Conservation (phyloP, 2,329 filamentous ascomycete genomes). For the Talaromyces atroroseus region DNA sequence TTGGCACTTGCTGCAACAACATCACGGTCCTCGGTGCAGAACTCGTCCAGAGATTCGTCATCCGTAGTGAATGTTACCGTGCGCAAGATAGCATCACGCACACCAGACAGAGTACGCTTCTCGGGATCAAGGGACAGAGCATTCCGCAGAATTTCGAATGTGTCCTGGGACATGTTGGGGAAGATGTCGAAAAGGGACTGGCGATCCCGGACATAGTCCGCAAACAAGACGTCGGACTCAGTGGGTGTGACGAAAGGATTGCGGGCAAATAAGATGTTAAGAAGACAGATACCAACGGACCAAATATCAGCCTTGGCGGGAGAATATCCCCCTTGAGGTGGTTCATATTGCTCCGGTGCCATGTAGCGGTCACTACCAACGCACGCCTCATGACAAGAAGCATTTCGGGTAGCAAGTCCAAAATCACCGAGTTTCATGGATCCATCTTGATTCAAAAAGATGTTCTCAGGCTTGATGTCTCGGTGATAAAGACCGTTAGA, state of each 20-base stretch:
- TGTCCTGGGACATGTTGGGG: constrained; percentile 97
- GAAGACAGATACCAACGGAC: constrained; percentile 92
- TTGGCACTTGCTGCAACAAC: constrained; percentile 75
- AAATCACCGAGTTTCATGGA: constrained; percentile 97
- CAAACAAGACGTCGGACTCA: constrained; percentile 83
- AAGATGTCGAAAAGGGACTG: constrained; percentile 98
- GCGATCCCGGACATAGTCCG: constrained; percentile 88
- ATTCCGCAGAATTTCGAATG: constrained; percentile 85
- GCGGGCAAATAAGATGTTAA: constrained; percentile 94
- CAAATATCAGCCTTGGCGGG: constrained; percentile 92
- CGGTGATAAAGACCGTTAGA: constrained; percentile 87
- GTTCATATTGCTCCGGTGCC: constrained; percentile 97
- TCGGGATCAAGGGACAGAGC: constrained; percentile 86
- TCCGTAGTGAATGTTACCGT: constrained; percentile 89
- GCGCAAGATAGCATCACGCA: constrained; percentile 71
- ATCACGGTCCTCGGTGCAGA: constrained; percentile 76
- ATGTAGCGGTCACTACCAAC: constrained; percentile 98
- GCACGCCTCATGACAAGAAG: constrained; percentile 86
- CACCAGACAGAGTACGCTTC: constrained; percentile 74
- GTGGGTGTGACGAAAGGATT: constrained; percentile 93
- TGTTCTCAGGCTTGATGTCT: constrained; percentile 99
- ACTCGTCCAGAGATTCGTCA: constrained; percentile 87
- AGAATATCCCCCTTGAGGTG: constrained; percentile 78
- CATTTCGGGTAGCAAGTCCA: constrained; percentile 80
- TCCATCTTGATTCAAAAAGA: constrained; percentile 82